Evolutionary conservation across 2,329 filamentous ascomycete genomes (phyloP).

Genomic region (Gaeumannomyces sp.): DNA sequence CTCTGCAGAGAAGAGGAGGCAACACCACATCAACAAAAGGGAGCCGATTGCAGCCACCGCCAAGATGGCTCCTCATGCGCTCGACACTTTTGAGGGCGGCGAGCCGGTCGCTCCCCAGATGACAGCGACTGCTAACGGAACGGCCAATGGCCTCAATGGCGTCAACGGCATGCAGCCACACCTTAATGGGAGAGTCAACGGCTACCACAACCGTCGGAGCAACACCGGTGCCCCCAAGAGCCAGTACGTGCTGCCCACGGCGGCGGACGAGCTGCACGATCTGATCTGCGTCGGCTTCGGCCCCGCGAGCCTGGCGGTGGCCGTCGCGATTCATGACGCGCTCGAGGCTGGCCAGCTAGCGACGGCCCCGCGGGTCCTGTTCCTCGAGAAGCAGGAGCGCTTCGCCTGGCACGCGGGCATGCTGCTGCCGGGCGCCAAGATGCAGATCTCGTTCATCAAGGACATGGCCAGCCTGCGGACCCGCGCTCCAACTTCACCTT

Average conservation of each 20-base stretch:
- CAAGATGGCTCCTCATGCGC: conserved; percentile 8
- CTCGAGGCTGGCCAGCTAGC: conserved; percentile 44
- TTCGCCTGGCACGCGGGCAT: conserved; percentile 96
- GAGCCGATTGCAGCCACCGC: not conserved
- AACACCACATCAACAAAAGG: not conserved
- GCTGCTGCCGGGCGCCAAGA: conserved; percentile 86
- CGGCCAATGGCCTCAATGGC: conserved; percentile 6
- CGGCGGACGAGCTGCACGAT: conserved; percentile 64
- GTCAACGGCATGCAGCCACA: conserved; percentile 10
- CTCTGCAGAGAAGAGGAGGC: too few relatives aligned
- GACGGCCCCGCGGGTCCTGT: conserved; percentile 65
- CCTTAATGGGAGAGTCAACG: conserved; percentile 6
- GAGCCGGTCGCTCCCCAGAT: too few relatives aligned
- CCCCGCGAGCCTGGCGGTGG: conserved; percentile 82
- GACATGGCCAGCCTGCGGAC: conserved; percentile 87
- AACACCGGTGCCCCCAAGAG: conserved; percentile 16
- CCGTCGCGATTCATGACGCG: conserved; percentile 81
- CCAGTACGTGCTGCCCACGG: conserved; percentile 22
- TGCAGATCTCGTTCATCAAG: conserved; percentile 98
- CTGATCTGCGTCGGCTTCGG: conserved; percentile 90
- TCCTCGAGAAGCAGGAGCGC: conserved; percentile 74
- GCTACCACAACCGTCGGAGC: conserved; percentile 1
- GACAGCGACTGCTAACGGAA: not conserved
- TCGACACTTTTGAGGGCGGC: conserved; percentile 3
- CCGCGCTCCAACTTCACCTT: conserved; percentile 91